A percentile compares a stretch with the other conserved stretches of the same genome.
Evolutionary conservation across 805 yeast species (phyloP).

Genomic region (Yamadazyma takamatsuzukensis): DNA sequence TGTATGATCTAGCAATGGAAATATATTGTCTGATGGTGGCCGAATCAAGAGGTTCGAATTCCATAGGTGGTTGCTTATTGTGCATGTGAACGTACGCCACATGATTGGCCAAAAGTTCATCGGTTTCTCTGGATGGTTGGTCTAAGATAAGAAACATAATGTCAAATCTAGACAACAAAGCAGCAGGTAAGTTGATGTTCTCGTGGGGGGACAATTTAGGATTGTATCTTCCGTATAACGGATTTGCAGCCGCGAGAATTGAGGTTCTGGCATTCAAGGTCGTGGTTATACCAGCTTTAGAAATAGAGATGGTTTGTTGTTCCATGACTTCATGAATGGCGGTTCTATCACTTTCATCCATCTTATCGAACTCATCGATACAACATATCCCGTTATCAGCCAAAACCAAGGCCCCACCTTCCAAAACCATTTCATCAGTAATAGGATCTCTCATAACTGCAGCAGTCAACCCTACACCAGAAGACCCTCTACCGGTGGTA

Average conservation of each 20-base stretch:
- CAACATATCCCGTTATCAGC: conserved; percentile 99
- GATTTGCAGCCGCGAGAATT: conserved; percentile 97
- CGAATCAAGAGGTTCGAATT: conserved; percentile 73
- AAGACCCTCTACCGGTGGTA: conserved; percentile 97
- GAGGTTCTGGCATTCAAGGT: conserved; percentile 94
- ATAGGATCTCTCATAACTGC: conserved; percentile 99
- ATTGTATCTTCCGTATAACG: conserved; percentile 91
- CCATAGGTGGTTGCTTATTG: conserved; percentile 77
- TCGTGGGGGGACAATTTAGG: conserved; percentile 87
- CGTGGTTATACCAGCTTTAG: conserved; percentile 97
- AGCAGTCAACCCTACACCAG: conserved; percentile 98
- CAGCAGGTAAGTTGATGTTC: conserved; percentile 95
- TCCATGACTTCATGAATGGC: conserved; percentile 99
- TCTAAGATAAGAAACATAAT: conserved; percentile 83
- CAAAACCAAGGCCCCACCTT: conserved; percentile 95
- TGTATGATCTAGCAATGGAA: conserved; percentile 74
- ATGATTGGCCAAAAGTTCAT: conserved; percentile 85
- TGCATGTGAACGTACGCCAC: conserved; percentile 96
- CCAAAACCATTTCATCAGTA: conserved; percentile 97
- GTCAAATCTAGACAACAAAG: conserved; percentile 91
- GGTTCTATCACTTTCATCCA: conserved; percentile 95
- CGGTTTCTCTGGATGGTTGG: conserved; percentile 73
- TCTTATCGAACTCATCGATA: conserved; percentile 97
- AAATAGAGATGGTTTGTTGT: conserved; percentile 95
- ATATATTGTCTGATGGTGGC: conserved; percentile 81